Conservation (phyloP, 768 basidiomycete species). For the Termitomyces sp. region DNA sequence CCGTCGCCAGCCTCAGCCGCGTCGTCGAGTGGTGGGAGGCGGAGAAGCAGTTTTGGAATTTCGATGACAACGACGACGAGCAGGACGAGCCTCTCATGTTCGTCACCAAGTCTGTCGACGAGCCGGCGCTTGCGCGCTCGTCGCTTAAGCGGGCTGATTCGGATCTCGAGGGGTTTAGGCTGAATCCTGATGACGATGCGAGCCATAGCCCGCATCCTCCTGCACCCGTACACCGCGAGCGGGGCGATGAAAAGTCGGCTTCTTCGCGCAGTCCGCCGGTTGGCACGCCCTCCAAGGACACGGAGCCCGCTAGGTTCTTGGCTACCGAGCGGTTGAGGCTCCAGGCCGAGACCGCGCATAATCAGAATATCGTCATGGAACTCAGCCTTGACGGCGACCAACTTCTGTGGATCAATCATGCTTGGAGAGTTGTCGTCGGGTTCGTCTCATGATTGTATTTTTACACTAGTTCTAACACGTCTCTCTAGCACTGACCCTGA, state of each 20-base stretch:
- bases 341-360: conserved; percentile 93
- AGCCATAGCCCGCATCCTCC: conserved; percentile 42
- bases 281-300: conserved; percentile 43
- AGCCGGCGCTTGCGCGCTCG: conserved; percentile 28
- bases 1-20: conserved; percentile 91
- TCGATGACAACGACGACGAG: conserved; percentile 87
- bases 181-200: conserved; percentile 50
- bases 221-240: conserved; percentile 46
- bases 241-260: conserved; percentile 48
- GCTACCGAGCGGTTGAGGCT: conserved; percentile 84
- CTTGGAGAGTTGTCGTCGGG: conserved; percentile 92
- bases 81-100: conserved; percentile 90
- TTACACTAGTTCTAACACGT: not conserved
- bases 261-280: conserved; percentile 27
- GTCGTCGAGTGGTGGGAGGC: conserved; percentile 99
- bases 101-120: conserved; percentile 85
- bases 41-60: conserved; percentile 99
- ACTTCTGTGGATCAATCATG: conserved; percentile 94
- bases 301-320: conserved; percentile 76
- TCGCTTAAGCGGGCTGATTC: conserved; percentile 34
- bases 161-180: conserved; percentile 38
- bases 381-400: conserved; percentile 91
- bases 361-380: conserved; percentile 94
- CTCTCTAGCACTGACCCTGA: conserved; percentile 73
- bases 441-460: conserved; percentile 31